Base-by-base conservation (phyloP, 2,329 filamentous ascomycete genomes). In the Fusarium equiseti region DNA sequence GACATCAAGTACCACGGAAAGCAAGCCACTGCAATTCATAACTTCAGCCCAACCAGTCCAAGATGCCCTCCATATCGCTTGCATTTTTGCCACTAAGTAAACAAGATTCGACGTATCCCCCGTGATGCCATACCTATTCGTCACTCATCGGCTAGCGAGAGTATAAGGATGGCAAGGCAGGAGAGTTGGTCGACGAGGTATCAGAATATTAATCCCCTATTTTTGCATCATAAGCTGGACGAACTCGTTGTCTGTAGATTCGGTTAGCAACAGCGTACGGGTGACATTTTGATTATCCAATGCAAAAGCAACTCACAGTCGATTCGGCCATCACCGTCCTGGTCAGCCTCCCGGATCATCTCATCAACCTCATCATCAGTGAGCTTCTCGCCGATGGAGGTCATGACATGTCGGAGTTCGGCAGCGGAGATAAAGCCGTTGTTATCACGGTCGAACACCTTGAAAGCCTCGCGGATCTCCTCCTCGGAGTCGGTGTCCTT, bases 201-300 rank as follows among this genome's bases (percentile, higher is more conserved):
- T 76, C 72, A 73, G 70, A 58, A 64, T 62, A 61, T 70, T 68
- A 52, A 60, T 68, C 59, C 62, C 63, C 87, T 93, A 95, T 87
- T 95, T 95, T 88, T 96, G 93, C 93, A 96, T 95, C 93, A 96
- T 96, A 80, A 96, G 90, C 85, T 96, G 93, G 76, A 96, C 93
- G 79, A 96, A 96, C 83, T 96, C 93, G 86, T 95, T 95, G 85
- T 95, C 92, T 95, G 76, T 49, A 18, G 43, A 24, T 18, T 42
- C 42, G 29, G 67, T 78, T 31, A 79, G 73, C 50, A 38, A 59
- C 58, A 40, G 38, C 32, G 16, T 29, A 27, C 20, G 20, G 8
- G 20, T 45, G 31, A 18, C n/a, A 20, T 52, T 24, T 35, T 51
- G 8, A 20, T 42, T 11, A 22, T 44, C 52, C 43, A 42, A 44